Evolutionary conservation across 441 rosid species (phyloP).

Genomic region (Gossypium lobatum): DNA sequence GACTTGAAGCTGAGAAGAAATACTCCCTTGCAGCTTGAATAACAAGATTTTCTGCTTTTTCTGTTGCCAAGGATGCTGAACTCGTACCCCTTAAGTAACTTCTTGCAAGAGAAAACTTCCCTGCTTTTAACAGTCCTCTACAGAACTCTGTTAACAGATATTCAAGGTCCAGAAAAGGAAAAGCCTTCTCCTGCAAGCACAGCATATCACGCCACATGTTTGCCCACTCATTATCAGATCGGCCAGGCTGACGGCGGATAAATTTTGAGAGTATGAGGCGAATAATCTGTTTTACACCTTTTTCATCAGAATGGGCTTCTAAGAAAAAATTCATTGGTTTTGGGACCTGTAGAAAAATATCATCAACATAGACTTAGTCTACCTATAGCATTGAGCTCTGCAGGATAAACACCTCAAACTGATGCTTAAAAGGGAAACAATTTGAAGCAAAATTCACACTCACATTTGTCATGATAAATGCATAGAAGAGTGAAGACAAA

Average conservation of each 20-base stretch:
- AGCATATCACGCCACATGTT: conserved; percentile 98
- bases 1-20: conserved; percentile 91
- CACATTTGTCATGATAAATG: background rate
- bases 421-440: background rate
- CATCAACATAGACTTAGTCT: conserved; percentile 15
- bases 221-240: conserved; percentile 97
- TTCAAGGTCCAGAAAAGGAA: conserved; percentile 85
- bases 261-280: conserved; percentile 95
- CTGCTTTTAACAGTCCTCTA: conserved; percentile 94
- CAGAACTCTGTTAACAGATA: conserved; percentile 88
- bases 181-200: conserved; percentile 77
- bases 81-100: conserved; percentile 91
- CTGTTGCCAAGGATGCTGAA: conserved; percentile 70
- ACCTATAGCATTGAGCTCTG: background rate
- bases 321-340: conserved; percentile 74
- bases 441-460: background rate
- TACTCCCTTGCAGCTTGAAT: conserved; percentile 93
- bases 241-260: conserved; percentile 73
- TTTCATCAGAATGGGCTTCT: conserved; percentile 78
- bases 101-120: conserved; percentile 95
- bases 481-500: conserved; percentile 21
- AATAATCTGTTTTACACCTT: conserved; percentile 85
- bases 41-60: conserved; percentile 90
- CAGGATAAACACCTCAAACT: background rate
- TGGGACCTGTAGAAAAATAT: conserved; percentile 62